These are phyloP conservation scores for Dendrocalamus sinicus DNA, from an alignment of 176 grass and related monocot species.

Conservation along the genomic window DNA sequence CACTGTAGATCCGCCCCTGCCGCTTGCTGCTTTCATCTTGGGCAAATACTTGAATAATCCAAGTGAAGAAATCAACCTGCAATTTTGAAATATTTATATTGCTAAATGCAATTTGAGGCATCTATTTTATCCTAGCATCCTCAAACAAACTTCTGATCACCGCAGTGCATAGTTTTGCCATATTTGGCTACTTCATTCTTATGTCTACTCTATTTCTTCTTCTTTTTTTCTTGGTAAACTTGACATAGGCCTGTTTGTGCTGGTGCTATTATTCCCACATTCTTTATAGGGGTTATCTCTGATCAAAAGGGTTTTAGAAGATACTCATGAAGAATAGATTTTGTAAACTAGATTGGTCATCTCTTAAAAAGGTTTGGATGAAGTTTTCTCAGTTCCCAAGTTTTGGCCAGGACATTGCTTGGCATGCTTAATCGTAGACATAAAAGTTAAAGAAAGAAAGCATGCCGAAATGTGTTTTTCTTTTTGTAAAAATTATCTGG, in stretches of 20 bases:
- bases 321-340: background rate
- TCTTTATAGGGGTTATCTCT: background rate
- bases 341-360: slow-evolving; percentile 24
- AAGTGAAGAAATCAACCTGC: background rate
- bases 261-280: background rate
- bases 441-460: slow-evolving; percentile 1
- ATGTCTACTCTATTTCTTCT: background rate
- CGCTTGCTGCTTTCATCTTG: slow-evolving; percentile 24
- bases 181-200: background rate
- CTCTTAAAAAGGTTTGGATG: background rate
- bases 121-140: background rate
- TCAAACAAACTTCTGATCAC: background rate
- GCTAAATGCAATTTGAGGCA: background rate
- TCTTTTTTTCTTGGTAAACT: background rate
- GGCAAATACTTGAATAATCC: background rate
- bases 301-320: background rate
- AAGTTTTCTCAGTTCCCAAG: background rate
- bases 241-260: background rate
- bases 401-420: slow-evolving; percentile 9
- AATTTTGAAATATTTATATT: slow-evolving; percentile 13
- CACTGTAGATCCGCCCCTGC: too few relatives aligned
- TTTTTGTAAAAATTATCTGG: background rate
- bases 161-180: background rate
- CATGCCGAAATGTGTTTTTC: background rate
- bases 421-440: background rate